phyloP scores from a whole-genome alignment of 228 moss, liverwort and hornwort genomes.

The Sphagnum magellanicum region DNA sequence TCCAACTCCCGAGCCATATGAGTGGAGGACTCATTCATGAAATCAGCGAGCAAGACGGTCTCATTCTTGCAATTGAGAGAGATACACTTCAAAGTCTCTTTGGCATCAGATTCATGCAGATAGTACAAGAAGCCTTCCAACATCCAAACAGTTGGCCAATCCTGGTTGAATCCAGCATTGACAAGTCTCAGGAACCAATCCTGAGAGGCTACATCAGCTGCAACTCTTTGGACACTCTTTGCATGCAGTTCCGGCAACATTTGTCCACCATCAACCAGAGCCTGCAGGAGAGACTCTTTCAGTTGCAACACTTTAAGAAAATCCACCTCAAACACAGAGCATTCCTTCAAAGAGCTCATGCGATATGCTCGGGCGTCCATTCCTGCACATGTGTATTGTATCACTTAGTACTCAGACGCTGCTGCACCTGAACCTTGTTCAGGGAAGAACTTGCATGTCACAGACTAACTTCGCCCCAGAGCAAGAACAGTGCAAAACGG shows the following conservation, averaged over 20 bases:
- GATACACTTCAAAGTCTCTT: slow-evolving; percentile 44
- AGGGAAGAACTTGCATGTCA: too few species aligned
- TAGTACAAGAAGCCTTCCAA: slow-evolving; percentile 76
- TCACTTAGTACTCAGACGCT: too few species aligned
- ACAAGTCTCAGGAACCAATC: slow-evolving; percentile 50
- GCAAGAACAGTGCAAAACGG: too few species aligned
- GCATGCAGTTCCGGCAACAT: slow-evolving; percentile 40
- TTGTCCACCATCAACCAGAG: slow-evolving; percentile 44
- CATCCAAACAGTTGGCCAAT: slow-evolving; percentile 63
- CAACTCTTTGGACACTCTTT: slow-evolving; percentile 48
- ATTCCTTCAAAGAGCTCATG: slow-evolving; percentile 40
- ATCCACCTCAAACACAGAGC: slow-evolving; percentile 72
- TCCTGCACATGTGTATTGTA: slow-evolving; percentile 24
- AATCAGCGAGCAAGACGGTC: slow-evolving; percentile 63
- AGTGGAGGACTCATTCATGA: slow-evolving; percentile 81
- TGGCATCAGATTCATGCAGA: slow-evolving; percentile 50
- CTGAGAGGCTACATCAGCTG: slow-evolving; percentile 53
- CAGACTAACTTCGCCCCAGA: too few species aligned
- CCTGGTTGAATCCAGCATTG: slow-evolving; percentile 33
- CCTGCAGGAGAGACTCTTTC: slow-evolving; percentile 62
- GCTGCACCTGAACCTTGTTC: neutral
- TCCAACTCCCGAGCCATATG: slow-evolving; percentile 59
- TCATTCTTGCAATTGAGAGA: slow-evolving; percentile 28
- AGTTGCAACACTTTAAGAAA: slow-evolving; percentile 52
- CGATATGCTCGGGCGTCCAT: slow-evolving; percentile 85